Evolutionary conservation across 2,329 filamentous ascomycete species (phyloP).

Genomic region (Neofusicoccum sp.): DNA sequence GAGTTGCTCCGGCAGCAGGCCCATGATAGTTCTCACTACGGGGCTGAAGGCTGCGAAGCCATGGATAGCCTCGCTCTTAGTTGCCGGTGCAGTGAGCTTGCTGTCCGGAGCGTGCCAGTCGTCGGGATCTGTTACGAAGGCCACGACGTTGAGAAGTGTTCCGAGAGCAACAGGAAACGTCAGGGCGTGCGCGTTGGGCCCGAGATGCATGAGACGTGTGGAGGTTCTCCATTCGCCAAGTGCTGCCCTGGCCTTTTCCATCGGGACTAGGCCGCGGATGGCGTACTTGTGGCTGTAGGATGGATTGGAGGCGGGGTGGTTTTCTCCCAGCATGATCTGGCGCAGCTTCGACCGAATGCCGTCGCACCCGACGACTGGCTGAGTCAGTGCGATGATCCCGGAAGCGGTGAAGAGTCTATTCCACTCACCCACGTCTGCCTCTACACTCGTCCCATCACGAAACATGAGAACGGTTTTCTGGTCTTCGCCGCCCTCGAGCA

Average conservation of each 20-base stretch:
- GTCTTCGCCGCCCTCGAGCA: slow-evolving; percentile 23
- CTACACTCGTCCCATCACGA: slow-evolving; percentile 31
- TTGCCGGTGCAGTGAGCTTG: slow-evolving; percentile 20
- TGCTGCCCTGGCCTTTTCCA: slow-evolving; percentile 1
- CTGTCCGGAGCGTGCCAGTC: slow-evolving; percentile 21
- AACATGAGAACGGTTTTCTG: slow-evolving; percentile 38
- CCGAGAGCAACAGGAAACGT: slow-evolving; percentile 26
- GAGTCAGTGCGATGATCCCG: too few species aligned
- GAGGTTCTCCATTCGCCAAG: slow-evolving; percentile 1
- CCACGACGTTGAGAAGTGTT: slow-evolving; percentile 25
- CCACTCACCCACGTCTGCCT: slow-evolving; percentile 31
- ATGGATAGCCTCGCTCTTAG: slow-evolving; percentile 20
- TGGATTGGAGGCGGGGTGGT: neutral
- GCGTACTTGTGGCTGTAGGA: slow-evolving; percentile 16
- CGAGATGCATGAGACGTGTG: neutral
- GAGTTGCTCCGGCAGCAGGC: neutral
- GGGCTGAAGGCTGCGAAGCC: slow-evolving; percentile 17
- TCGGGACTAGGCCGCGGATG: slow-evolving; percentile 9
- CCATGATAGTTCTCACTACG: slow-evolving; percentile 4
- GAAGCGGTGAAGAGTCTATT: neutral
- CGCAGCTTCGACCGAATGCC: slow-evolving; percentile 5
- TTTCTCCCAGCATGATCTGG: slow-evolving; percentile 3
- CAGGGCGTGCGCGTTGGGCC: slow-evolving; percentile 19
- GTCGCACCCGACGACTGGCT: slow-evolving; percentile 18
- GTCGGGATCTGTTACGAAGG: slow-evolving; percentile 25